A percentile compares a stretch with the other conserved stretches of the same genome.
These are phyloP conservation scores for Neurospora sp. DNA, from an alignment of 495 filamentous ascomycete genomes.

Conservation along the genomic window DNA sequence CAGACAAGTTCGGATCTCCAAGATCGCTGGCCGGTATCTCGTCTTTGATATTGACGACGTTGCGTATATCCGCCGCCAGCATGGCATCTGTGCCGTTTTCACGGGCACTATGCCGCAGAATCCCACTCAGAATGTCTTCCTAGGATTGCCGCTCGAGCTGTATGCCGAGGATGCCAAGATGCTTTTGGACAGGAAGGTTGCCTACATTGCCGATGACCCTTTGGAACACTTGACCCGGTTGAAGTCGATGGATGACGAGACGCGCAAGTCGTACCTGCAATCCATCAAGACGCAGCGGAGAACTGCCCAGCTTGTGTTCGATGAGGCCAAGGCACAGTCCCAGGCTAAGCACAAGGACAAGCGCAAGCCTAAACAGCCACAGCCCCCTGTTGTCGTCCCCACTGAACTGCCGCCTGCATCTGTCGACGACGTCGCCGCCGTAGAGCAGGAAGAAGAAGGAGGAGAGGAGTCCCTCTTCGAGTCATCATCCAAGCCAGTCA, in stretches of 20 bases:
- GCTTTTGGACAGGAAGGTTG: constrained; percentile 70
- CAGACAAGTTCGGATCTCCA: constrained; percentile 62
- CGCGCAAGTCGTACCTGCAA: constrained; percentile 38
- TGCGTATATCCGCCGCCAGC: constrained; percentile 64
- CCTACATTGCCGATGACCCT: constrained; percentile 69
- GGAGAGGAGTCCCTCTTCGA: constrained; percentile 37
- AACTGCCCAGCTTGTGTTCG: constrained; percentile 27
- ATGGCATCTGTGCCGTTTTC: constrained; percentile 83
- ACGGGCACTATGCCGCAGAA: constrained; percentile 82
- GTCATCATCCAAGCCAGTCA: constrained; percentile 6
- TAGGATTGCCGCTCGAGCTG: constrained; percentile 78
- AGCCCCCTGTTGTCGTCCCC: background rate
- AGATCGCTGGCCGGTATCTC: constrained; percentile 71
- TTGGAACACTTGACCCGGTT: constrained; percentile 54
- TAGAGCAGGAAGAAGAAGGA: constrained; percentile 12
- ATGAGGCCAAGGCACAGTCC: constrained; percentile 28
- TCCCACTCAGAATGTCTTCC: constrained; percentile 90
- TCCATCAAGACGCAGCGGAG: constrained; percentile 30
- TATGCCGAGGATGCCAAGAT: constrained; percentile 83
- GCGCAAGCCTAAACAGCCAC: constrained; percentile 10
- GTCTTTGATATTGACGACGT: constrained; percentile 80
- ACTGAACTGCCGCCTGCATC: background rate
- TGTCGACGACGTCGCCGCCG: constrained; percentile 2
- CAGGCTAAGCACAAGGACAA: constrained; percentile 21
- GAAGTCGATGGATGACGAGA: constrained; percentile 43